phyloP scores from a whole-genome alignment of 108 stramenopile species.

The Pseudonitzschia delicatissima region DNA sequence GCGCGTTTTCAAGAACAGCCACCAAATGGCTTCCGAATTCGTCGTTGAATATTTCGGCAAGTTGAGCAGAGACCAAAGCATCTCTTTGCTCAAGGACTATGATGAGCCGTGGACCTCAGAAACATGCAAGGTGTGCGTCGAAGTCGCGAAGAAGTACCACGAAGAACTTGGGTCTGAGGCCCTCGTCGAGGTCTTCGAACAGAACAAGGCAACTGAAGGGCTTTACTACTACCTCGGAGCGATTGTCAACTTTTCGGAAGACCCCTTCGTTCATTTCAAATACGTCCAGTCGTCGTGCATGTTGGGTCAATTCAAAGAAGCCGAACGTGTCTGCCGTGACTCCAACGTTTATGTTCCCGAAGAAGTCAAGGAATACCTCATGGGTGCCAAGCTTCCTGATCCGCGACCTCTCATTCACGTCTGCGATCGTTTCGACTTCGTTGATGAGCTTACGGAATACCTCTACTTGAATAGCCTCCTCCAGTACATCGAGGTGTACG shows the following conservation, averaged over 20 bases:
- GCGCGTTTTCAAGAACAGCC: slow-evolving; percentile 94
- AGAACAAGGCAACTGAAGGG: slow-evolving; percentile 94
- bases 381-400: slow-evolving; percentile 98
- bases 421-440: slow-evolving; percentile 98
- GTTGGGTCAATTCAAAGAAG: slow-evolving; percentile 96
- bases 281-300: slow-evolving; percentile 96
- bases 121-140: slow-evolving; percentile 95
- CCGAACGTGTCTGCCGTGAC: slow-evolving; percentile 99
- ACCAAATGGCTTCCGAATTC: slow-evolving; percentile 96
- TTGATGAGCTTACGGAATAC: slow-evolving; percentile 99
- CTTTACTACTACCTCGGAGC: slow-evolving; percentile 97
- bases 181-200: slow-evolving; percentile 96
- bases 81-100: slow-evolving; percentile 95
- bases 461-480: slow-evolving; percentile 97
- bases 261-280: slow-evolving; percentile 98
- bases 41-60: slow-evolving; percentile 96
- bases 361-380: slow-evolving; percentile 97
- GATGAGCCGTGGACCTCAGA: slow-evolving; percentile 87
- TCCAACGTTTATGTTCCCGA: slow-evolving; percentile 97
- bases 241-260: slow-evolving; percentile 95
- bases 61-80: slow-evolving; percentile 90
- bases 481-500: slow-evolving; percentile 99
- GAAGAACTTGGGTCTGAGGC: slow-evolving; percentile 95
- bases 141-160: slow-evolving; percentile 98
- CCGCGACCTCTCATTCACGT: slow-evolving; percentile 99